Base-by-base conservation (phyloP, 306 rosid species). In the Vigna mungo region DNA sequence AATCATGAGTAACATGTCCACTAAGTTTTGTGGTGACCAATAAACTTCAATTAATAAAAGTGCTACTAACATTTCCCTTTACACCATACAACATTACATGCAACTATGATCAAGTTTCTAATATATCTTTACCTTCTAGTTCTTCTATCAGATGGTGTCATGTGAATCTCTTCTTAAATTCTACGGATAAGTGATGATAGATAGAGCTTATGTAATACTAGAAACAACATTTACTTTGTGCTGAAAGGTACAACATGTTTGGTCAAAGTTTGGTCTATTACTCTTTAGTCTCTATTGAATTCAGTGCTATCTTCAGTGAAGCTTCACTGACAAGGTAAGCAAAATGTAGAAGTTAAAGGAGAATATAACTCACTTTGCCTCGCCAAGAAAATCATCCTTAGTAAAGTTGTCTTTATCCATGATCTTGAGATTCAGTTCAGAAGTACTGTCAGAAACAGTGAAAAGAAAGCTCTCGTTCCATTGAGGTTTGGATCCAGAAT, bases 391-490 rank as follows among this genome's bases (percentile, higher is more conserved):
- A 74, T 86, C 85, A 69, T 86, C 89, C 9, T 34, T n/a, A 14
- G 2, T 77, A 61, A 37, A 77, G n/a, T 74, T 77, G 23, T 83
- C 85, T 68, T 83, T 86, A 13, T 83, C 87, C 89, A 80, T 83
- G 36, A 86, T 69, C 81, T 16, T 83, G 14, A 83, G 66, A 23
- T 7, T 61, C 23, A 83, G 85, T 23, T 86, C 84, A 66, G 77
- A 77, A n/a, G 75, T 52, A 62, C 59, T 67, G 39, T 77, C 87
- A 61, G 78, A 77, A 37, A 86, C 51, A 68, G 85, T 86, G 82
- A 86, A 86, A 68, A 83, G 81, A 80, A 86, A 86, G 32, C 25
- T 86, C 73, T 86, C 85, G 74, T 86, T 80, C 87, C 89, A 86
- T 37, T 77, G 76, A 27, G 89, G 83, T 41, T 76, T 75, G 52